A percentile compares a stretch with the other conserved stretches of the same genome.
Evolutionary conservation across 2,329 filamentous ascomycete species (phyloP).

Genomic region (Fusarium subtropicale): DNA sequence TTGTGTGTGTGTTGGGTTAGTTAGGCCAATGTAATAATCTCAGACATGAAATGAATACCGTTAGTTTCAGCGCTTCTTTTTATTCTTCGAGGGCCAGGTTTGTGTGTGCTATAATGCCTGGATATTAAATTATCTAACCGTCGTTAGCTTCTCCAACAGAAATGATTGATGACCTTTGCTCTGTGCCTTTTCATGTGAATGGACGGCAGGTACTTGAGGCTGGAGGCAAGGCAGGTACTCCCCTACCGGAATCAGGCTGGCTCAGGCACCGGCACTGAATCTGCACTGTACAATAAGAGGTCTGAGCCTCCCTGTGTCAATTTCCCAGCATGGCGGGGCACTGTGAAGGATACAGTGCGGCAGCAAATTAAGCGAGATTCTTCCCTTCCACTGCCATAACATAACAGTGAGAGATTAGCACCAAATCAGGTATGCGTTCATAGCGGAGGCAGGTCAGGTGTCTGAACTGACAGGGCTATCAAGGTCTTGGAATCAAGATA

Average conservation of each 20-base stretch:
- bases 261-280: conserved; percentile 1
- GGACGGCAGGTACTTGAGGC: conserved; percentile 5
- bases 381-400: conserved; percentile 11
- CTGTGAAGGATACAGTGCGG: conserved; percentile 32
- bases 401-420: background rate
- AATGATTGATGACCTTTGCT: conserved; percentile 13
- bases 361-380: conserved; percentile 34
- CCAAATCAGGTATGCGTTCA: conserved; percentile 10
- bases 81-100: conserved; percentile 9
- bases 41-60: conserved; percentile 18
- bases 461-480: conserved; percentile 3
- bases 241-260: background rate
- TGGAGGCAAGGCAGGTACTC: conserved; percentile 21
- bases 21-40: conserved; percentile 15
- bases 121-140: conserved; percentile 1
- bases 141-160: conserved; percentile 2
- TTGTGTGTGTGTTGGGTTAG: conserved; percentile 26
- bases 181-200: conserved; percentile 29
- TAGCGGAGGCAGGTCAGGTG: conserved; percentile 16
- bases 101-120: conserved; percentile 8
- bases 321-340: conserved; percentile 31
- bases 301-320: conserved; percentile 24
- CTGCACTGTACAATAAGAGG: conserved; percentile 14
- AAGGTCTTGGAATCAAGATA: conserved; percentile 12
- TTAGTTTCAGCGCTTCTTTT: conserved; percentile 1